Conservation (phyloP, 106 monocot species). For the Phalaenopsis aphrodite region DNA sequence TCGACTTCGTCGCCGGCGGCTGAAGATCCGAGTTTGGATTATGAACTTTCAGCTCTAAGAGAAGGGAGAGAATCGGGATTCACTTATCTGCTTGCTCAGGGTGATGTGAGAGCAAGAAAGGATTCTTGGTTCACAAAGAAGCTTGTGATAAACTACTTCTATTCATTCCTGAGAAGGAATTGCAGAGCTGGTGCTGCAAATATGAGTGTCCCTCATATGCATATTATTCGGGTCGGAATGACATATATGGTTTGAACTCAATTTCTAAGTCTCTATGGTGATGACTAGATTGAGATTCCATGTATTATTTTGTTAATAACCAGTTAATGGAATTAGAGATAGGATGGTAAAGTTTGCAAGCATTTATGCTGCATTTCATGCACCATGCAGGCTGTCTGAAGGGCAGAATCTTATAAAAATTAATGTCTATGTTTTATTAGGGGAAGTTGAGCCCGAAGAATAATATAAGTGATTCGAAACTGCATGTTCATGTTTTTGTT, state of each 20-base stretch:
- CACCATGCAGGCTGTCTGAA: too few relatives aligned
- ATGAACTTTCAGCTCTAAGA: slow-evolving; percentile 64
- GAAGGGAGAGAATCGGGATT: slow-evolving; percentile 86
- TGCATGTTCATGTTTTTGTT: too few relatives aligned
- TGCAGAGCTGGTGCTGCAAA: slow-evolving; percentile 66
- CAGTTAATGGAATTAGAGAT: too few relatives aligned
- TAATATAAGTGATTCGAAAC: too few relatives aligned
- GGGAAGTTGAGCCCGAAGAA: too few relatives aligned
- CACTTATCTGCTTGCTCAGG: slow-evolving; percentile 73
- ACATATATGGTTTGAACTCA: slow-evolving; percentile 70
- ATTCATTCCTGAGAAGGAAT: slow-evolving; percentile 71
- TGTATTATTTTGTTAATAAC: too few relatives aligned
- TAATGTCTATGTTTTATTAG: too few relatives aligned
- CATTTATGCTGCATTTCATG: too few relatives aligned
- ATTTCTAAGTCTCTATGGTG: background rate
- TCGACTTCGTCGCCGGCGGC: slow-evolving; percentile 29
- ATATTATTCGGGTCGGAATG: slow-evolving; percentile 74
- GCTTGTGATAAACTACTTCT: slow-evolving; percentile 79
- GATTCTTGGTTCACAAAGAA: slow-evolving; percentile 76
- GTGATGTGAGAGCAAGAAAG: slow-evolving; percentile 79
- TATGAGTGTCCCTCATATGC: slow-evolving; percentile 64
- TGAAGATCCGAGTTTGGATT: slow-evolving; percentile 67
- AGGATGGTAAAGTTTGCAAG: too few relatives aligned
- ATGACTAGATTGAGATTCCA: too few relatives aligned
- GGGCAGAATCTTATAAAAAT: too few relatives aligned